phyloP scores from a whole-genome alignment of 2,329 filamentous ascomycete genomes.

The Pyrenophora teres region DNA sequence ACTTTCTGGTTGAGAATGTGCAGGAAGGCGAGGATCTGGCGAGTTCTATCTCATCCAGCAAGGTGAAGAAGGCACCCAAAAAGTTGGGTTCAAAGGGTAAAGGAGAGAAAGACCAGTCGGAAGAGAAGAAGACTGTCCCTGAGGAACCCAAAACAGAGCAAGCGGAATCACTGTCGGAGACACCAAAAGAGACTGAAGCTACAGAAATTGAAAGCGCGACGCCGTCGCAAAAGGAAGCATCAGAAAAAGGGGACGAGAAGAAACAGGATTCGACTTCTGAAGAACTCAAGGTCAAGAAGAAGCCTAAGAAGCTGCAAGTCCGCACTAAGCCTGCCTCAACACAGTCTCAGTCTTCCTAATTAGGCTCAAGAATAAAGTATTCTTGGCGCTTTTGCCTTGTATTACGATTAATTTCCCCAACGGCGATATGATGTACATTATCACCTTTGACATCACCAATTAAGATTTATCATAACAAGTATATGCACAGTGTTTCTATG shows the following conservation, averaged over 20 bases:
- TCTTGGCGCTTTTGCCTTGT: not conserved
- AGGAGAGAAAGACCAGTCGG: constrained; percentile 8
- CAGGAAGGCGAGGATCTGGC: constrained; percentile 31
- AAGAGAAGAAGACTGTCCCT: constrained; percentile 3
- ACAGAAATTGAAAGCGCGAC: not conserved
- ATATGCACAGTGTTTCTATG: too few species aligned
- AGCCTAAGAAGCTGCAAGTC: constrained; percentile 47
- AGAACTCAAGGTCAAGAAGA: constrained; percentile 40
- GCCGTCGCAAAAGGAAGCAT: constrained; percentile 2
- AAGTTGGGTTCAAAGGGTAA: constrained; percentile 21
- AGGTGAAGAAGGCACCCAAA: constrained; percentile 25
- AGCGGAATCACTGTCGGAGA: constrained; percentile 7
- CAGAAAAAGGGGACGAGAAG: not conserved
- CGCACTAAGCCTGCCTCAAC: constrained; percentile 22
- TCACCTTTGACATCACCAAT: too few species aligned
- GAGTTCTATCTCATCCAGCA: constrained; percentile 18
- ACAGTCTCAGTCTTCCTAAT: constrained; percentile 12
- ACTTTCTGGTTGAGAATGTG: constrained; percentile 46
- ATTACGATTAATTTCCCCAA: not conserved
- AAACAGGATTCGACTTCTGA: constrained; percentile 5
- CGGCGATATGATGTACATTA: not conserved
- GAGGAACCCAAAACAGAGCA: not conserved
- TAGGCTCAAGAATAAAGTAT: too few species aligned
- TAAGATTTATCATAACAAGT: too few species aligned
- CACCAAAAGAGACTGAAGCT: constrained; percentile 7